Base-by-base conservation (phyloP, 2,329 filamentous ascomycete genomes). In the Diplocarpon rosae region DNA sequence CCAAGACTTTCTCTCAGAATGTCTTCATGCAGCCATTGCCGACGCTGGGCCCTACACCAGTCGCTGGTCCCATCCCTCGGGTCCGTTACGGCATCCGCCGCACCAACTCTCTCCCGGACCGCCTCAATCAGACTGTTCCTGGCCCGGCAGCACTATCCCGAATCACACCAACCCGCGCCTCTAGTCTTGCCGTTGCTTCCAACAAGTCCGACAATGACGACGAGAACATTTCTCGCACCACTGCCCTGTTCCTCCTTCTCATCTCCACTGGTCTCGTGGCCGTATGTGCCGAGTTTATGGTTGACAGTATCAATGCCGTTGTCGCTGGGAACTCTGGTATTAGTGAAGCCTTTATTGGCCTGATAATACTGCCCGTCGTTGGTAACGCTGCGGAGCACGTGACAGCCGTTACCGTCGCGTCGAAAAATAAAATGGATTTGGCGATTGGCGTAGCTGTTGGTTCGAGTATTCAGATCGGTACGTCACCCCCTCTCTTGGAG, bases 361-460 rank as follows among this genome's bases (percentile, higher is more conserved):
- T 88, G 39, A 85, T 88, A 39, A 67, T 88, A 15, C 82, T 88
- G 39, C 83, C 83, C 2, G 87, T 88, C 52, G 83, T 88, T 28
- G 83, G 83, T 35, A 88, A 88, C 56, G 83, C 83, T 2, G 83
- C 83, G 2, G 83, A 89, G 62, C 84, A 89, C 57, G 84, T 88
- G 32, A 89, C 85, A 1, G 85, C 85, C 14, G 80, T 87, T 14
- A 80, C 88, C 27, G 84, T 89, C 20, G 83, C 85, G 0, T 70
- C 80, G 51, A 77, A 85, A 63, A 76, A 89, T 65, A 89, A 83
- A 68, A 83, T 83, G 78, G 76, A 81, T 56, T 65, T 81, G 41
- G 79, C 85, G 27, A 85, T 90, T 69, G 82, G 83, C 34, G 84
- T 90, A 40, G 85, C 85, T 24, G 84, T 90, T 57, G 85, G 85